Conservation (phyloP, 2,329 filamentous ascomycete species). For the Monosporascus sp. region DNA sequence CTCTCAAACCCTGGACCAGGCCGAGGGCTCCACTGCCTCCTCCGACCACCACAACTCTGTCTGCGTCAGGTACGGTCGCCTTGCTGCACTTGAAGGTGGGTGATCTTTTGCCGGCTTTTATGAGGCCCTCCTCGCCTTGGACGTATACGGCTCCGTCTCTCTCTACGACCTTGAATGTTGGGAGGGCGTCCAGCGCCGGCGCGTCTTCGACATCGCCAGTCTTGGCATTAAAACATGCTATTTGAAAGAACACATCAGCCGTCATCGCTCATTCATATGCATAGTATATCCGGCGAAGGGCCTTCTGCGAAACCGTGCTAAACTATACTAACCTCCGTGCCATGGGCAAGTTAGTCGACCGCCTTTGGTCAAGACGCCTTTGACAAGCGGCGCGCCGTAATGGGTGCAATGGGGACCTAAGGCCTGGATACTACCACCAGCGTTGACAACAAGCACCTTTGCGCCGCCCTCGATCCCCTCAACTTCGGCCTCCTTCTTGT, state of each 20-base stretch:
- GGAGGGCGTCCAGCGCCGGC: slow-evolving; percentile 80
- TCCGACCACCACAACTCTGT: slow-evolving; percentile 79
- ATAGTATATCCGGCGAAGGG: neutral
- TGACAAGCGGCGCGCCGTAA: slow-evolving; percentile 84
- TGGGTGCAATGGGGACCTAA: slow-evolving; percentile 81
- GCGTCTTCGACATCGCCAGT: slow-evolving; percentile 95
- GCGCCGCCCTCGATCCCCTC: slow-evolving; percentile 78
- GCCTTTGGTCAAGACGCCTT: slow-evolving; percentile 75
- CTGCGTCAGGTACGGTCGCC: slow-evolving; percentile 38
- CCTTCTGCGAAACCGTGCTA: neutral
- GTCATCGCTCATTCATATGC: too few relatives aligned
- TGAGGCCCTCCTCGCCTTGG: slow-evolving; percentile 67
- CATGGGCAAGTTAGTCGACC: slow-evolving; percentile 89
- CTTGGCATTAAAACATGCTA: slow-evolving; percentile 85
- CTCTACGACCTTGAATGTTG: slow-evolving; percentile 74
- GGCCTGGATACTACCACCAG: slow-evolving; percentile 70
- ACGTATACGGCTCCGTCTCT: slow-evolving; percentile 82
- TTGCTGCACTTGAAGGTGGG: slow-evolving; percentile 68
- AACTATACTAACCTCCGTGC: slow-evolving; percentile 71
- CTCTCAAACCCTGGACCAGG: slow-evolving; percentile 74
- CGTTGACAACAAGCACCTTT: slow-evolving; percentile 82
- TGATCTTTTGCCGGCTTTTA: slow-evolving; percentile 70
- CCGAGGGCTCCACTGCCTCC: slow-evolving; percentile 82
- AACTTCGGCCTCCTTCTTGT: slow-evolving; percentile 85
- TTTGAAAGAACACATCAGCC: neutral